Evolutionary conservation across 495 filamentous ascomycete genomes (phyloP).

Genomic region (Xylaria longipes): DNA sequence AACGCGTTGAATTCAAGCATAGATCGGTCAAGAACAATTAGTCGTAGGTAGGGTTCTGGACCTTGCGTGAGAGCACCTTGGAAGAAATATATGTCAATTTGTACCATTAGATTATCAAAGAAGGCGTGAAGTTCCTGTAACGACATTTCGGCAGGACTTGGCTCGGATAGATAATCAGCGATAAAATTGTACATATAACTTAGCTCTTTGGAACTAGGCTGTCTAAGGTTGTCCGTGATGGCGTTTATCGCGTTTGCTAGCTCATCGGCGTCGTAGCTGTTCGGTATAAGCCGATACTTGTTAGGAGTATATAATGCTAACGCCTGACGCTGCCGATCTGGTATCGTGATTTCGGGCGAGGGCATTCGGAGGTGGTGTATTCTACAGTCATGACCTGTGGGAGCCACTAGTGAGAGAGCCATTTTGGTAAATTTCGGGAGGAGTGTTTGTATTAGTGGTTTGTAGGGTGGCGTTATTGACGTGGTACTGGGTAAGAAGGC

Average conservation of each 20-base stretch:
- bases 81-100: not conserved
- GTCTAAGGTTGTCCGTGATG: not conserved
- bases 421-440: not conserved
- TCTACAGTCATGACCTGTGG: not conserved
- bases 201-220: no score
- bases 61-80: not conserved
- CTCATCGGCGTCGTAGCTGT: not conserved
- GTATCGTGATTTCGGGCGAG: not conserved
- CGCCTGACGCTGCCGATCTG: not conserved
- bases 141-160: not conserved
- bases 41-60: not conserved
- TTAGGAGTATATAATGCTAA: not conserved
- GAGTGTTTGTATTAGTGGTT: not conserved
- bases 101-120: not conserved
- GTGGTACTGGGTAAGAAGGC: not conserved
- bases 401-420: not conserved
- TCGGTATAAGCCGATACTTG: not conserved
- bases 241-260: not conserved
- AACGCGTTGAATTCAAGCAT: not conserved
- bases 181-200: not conserved
- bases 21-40: not conserved
- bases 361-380: not conserved
- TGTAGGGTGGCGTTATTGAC: not conserved
- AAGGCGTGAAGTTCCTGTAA: not conserved
- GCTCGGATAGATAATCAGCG: not conserved